A percentile compares a stretch with the other conserved stretches of the same genome.
phyloP scores from a whole-genome alignment of 2,329 filamentous ascomycete genomes.

The Pezicula rhizophila region DNA sequence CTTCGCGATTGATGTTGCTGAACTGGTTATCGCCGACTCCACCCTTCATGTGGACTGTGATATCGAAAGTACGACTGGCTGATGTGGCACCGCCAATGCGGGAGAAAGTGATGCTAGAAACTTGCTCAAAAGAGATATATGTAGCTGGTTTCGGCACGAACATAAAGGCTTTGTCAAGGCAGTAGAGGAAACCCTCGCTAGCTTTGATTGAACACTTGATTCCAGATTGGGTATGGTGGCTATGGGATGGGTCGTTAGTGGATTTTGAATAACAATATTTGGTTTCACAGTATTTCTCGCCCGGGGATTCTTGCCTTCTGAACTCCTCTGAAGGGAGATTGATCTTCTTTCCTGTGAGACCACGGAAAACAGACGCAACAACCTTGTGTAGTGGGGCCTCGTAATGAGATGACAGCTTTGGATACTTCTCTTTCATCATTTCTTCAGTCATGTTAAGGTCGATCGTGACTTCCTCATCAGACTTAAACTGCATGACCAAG shows the following conservation, averaged over 20 bases:
- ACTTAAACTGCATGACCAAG: conserved; percentile 98
- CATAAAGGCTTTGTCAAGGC: conserved; percentile 96
- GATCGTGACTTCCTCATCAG: conserved; percentile 93
- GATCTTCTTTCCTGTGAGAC: conserved; percentile 90
- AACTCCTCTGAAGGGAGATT: conserved; percentile 93
- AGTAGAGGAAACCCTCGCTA: conserved; percentile 95
- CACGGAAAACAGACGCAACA: conserved; percentile 91
- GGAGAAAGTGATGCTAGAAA: conserved; percentile 87
- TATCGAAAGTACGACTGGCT: conserved; percentile 92
- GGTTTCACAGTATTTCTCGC: not conserved
- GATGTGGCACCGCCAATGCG: conserved; percentile 92
- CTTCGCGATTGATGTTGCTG: conserved; percentile 98
- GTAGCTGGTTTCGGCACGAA: conserved; percentile 98
- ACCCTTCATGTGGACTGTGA: conserved; percentile 84
- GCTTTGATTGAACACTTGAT: conserved; percentile 99
- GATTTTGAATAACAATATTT: conserved; percentile 1
- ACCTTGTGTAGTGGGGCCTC: conserved; percentile 91
- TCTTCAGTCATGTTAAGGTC: conserved; percentile 96
- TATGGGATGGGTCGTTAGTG: conserved; percentile 28
- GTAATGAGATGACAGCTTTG: conserved; percentile 83
- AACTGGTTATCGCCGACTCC: conserved; percentile 89
- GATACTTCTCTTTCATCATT: conserved; percentile 76
- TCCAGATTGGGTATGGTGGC: conserved; percentile 86
- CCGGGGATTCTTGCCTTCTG: conserved; percentile 50
- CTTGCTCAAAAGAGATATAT: conserved; percentile 93